Evolutionary conservation across 2,329 filamentous ascomycete genomes (phyloP), one percentile per base, ranked within the genome.

Genomic region (Madurella mycetomatis): DNA sequence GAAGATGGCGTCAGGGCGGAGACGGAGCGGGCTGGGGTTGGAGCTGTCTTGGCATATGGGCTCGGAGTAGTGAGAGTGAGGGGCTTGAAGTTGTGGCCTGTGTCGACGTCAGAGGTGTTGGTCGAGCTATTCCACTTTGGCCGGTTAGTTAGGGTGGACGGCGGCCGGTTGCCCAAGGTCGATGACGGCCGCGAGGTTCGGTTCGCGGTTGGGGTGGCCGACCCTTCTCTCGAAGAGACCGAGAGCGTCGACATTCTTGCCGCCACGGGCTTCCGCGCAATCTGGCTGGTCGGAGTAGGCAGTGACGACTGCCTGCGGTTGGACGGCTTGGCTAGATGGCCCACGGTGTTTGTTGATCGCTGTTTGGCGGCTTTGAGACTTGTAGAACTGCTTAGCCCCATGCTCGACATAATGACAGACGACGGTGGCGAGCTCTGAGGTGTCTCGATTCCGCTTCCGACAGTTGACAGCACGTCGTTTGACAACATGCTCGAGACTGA

Each of bases 401-500:
- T 69, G 45, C 71, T 76, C 1, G 79, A 78, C 80, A 84, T 83
- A 60, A 83, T 78, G 50, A 84, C 77, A 0, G 81, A 84, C 4
- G 81, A 84, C 3, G 81, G 80, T 8, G 81, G 81, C 17, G 81
- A 84, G 72, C 83, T 89, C 44, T 85, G 83, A 0, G 86, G 86
- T 0, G 86, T 89, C 34, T 86, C 90, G 44, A 84, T 72, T 45
- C 82, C 80, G 64, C 88, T 92, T 58, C 80, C 85, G 9, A 82
- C 73, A 2, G 85, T 81, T 1, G 61, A 57, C 5, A 88, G 91
- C 49, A 83, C 81, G 66, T 95, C 90, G 61, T 88, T 88, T 1
- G 90, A 95, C 3, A 95, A 77, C 70, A 96, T 90, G 62, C 89
- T 96, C 0, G 92, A 96, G 53, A 97, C 87, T 0, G 92, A 96